These are phyloP conservation scores for Ophiostoma sp. DNA, from an alignment of 2,329 filamentous ascomycete species.

Conservation along the genomic window DNA sequence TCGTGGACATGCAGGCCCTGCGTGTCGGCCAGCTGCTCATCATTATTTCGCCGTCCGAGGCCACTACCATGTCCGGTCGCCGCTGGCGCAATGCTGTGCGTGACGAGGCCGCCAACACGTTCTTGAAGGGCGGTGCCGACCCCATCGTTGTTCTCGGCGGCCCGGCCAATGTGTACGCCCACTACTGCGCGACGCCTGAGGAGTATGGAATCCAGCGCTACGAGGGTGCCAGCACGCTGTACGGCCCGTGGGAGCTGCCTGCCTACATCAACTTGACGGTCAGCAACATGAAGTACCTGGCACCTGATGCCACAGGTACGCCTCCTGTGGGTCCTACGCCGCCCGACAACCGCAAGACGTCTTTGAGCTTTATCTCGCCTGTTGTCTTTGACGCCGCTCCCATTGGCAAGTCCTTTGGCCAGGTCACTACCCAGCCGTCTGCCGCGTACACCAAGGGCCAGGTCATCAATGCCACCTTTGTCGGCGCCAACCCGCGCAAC, in stretches of 20 bases:
- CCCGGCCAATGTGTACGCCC: conserved; percentile 86
- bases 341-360: conserved; percentile 75
- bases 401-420: conserved; percentile 67
- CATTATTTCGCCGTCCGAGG: conserved; percentile 82
- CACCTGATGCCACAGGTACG: conserved; percentile 46
- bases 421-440: conserved; percentile 53
- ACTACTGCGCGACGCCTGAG: conserved; percentile 77
- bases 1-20: conserved; percentile 81
- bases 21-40: conserved; percentile 82
- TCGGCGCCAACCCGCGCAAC: conserved; percentile 86
- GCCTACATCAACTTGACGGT: conserved; percentile 87
- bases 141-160: conserved; percentile 83
- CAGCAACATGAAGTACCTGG: conserved; percentile 67
- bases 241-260: conserved; percentile 76
- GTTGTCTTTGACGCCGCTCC: conserved; percentile 74
- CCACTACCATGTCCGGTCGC: conserved; percentile 86
- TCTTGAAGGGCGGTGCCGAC: conserved; percentile 44
- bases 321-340: conserved; percentile 61
- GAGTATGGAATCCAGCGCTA: conserved; percentile 75
- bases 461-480: conserved; percentile 66
- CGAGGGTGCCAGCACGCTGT: conserved; percentile 91
- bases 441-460: conserved; percentile 58
- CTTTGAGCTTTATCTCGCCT: conserved; percentile 75
- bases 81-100: conserved; percentile 76
- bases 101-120: conserved; percentile 46